phyloP scores from a whole-genome alignment of 208 protist genomes.

The Trypanosoma mega region DNA sequence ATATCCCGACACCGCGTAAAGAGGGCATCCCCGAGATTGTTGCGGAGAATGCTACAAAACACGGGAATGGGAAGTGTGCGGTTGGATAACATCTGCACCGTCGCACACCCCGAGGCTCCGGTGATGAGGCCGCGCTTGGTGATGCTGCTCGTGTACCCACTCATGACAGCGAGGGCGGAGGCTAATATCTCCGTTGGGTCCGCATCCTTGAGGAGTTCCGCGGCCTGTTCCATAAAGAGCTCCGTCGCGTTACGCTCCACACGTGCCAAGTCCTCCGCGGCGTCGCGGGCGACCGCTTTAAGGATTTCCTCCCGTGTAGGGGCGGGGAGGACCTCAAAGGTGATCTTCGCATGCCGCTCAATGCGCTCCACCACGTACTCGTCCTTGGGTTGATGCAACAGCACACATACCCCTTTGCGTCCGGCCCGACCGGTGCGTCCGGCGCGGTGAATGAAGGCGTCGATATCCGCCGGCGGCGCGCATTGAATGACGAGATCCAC shows the following conservation, averaged over 20 bases:
- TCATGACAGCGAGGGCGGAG: constrained; percentile 90
- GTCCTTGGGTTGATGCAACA: constrained; percentile 82
- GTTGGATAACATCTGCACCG: constrained; percentile 70
- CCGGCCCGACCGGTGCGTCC: constrained; percentile 96
- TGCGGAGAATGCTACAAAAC: constrained; percentile 88
- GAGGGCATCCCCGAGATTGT: constrained; percentile 76
- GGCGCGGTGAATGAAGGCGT: constrained; percentile 97
- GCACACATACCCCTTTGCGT: constrained; percentile 86
- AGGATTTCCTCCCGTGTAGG: constrained; percentile 89
- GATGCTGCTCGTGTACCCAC: constrained; percentile 90
- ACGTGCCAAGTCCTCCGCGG: constrained; percentile 82
- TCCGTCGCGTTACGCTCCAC: constrained; percentile 83
- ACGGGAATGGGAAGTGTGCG: constrained; percentile 72
- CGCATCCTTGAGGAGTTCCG: constrained; percentile 85
- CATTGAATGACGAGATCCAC: constrained; percentile 92
- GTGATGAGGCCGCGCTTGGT: constrained; percentile 80
- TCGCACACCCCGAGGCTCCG: constrained; percentile 68
- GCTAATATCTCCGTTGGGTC: constrained; percentile 85
- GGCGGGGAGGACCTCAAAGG: constrained; percentile 85
- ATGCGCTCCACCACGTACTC: constrained; percentile 90
- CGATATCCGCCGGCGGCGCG: constrained; percentile 80
- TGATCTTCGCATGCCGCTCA: constrained; percentile 90
- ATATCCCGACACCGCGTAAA: constrained; percentile 85
- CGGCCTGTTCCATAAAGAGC: constrained; percentile 87
- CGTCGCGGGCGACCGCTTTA: constrained; percentile 77